Evolutionary conservation across 257 asterid genomes (phyloP).

Genomic region (Solanum tarapatanum): DNA sequence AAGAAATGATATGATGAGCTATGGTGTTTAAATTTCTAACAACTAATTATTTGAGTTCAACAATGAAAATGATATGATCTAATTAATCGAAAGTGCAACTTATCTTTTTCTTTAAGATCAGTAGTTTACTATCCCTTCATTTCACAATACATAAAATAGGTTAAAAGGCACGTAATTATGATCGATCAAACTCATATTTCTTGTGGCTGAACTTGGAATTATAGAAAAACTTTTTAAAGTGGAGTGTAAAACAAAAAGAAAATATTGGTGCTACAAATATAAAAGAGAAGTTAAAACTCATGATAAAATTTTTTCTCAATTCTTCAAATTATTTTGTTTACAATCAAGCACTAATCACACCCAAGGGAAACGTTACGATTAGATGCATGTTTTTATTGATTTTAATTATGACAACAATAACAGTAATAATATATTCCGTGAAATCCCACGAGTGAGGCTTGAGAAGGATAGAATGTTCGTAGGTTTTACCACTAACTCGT

Average conservation of each 20-base stretch:
- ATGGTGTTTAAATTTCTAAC: neutral
- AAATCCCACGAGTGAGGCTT: neutral
- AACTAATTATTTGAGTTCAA: too few species aligned
- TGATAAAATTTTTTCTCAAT: neutral
- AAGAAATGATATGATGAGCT: neutral
- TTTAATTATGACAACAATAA: too few species aligned
- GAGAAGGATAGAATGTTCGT: too few species aligned
- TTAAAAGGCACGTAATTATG: neutral
- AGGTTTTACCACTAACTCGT: too few species aligned
- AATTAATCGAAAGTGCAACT: too few species aligned
- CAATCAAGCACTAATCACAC: neutral
- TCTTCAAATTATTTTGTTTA: neutral
- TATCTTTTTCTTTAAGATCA: too few species aligned
- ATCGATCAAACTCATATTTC: neutral
- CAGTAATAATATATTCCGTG: neutral
- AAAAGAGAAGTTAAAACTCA: neutral
- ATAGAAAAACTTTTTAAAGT: neutral
- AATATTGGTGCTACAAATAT: neutral
- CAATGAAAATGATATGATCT: too few species aligned
- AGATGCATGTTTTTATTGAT: neutral
- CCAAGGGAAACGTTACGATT: neutral
- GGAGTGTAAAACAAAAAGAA: neutral
- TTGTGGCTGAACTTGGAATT: neutral
- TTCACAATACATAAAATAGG: too few species aligned
- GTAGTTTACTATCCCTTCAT: too few species aligned